A percentile compares a stretch with the other conserved stretches of the same genome.
phyloP scores from a whole-genome alignment of 345 rosid genomes.

The Rhodamnia rubescens region DNA sequence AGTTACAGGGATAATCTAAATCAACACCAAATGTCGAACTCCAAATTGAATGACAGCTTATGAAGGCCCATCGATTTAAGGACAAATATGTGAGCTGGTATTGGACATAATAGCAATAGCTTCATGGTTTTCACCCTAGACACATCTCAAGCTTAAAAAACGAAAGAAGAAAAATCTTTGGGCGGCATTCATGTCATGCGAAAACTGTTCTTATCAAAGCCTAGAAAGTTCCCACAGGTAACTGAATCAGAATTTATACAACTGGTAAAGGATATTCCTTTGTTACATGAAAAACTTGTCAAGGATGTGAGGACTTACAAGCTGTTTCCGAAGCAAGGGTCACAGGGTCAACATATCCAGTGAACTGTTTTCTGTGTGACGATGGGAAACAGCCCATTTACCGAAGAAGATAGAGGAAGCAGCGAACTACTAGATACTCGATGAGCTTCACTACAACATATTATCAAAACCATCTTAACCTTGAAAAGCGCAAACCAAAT shows the following conservation, averaged over 20 bases:
- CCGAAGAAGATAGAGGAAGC: neutral
- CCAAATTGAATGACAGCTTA: neutral
- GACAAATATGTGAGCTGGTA: neutral
- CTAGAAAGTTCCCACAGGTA: neutral
- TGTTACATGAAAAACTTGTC: neutral
- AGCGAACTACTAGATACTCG: neutral
- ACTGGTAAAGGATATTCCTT: neutral
- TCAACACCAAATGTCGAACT: neutral
- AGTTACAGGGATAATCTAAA: neutral
- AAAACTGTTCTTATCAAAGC: neutral
- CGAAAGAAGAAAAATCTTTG: neutral
- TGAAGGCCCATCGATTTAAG: neutral
- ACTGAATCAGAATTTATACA: neutral
- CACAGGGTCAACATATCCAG: slow-evolving; percentile 22
- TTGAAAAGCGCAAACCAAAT: slow-evolving; percentile 2
- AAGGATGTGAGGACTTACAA: slow-evolving; percentile 13
- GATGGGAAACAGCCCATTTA: slow-evolving; percentile 40
- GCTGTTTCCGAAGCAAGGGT: slow-evolving; percentile 36
- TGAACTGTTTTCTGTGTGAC: slow-evolving; percentile 11
- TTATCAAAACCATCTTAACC: slow-evolving; percentile 12
- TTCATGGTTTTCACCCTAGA: neutral
- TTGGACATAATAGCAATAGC: neutral
- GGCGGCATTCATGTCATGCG: neutral
- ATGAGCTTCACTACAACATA: slow-evolving; percentile 9
- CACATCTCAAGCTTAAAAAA: neutral